Conservation (phyloP, 306 rosid genomes). For the Vicia faba region DNA sequence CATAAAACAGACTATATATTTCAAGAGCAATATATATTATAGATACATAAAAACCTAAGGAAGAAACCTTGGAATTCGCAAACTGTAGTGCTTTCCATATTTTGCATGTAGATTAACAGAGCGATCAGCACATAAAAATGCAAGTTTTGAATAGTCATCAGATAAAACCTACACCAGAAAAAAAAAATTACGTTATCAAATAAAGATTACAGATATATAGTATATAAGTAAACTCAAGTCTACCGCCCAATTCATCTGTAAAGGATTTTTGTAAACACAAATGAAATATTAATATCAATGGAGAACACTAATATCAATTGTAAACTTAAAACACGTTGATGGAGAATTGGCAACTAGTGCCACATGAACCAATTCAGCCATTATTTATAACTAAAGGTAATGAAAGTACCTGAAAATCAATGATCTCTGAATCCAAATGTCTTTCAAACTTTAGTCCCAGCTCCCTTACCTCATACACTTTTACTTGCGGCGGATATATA, state of each 20-base stretch:
- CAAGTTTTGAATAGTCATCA: slow-evolving; percentile 92
- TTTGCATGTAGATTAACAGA: slow-evolving; percentile 80
- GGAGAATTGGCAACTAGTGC: neutral
- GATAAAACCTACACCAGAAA: slow-evolving; percentile 57
- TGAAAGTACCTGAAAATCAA: slow-evolving; percentile 80
- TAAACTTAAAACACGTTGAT: neutral
- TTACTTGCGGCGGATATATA: slow-evolving; percentile 93
- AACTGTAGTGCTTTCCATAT: slow-evolving; percentile 82
- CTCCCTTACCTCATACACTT: slow-evolving; percentile 81
- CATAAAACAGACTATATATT: slow-evolving; percentile 16
- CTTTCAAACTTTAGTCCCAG: slow-evolving; percentile 86
- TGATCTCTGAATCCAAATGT: slow-evolving; percentile 88
- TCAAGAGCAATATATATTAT: slow-evolving; percentile 13
- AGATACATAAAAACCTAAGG: slow-evolving; percentile 30
- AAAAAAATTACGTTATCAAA: slow-evolving; percentile 24
- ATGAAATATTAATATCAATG: neutral
- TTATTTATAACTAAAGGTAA: neutral
- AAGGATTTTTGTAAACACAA: neutral
- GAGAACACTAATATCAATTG: too few relatives aligned
- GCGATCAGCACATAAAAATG: slow-evolving; percentile 92
- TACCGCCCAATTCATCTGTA: slow-evolving; percentile 3
- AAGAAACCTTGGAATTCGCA: slow-evolving; percentile 89
- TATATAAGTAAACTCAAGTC: slow-evolving; percentile 9
- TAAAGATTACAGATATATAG: too few relatives aligned
- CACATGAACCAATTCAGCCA: slow-evolving; percentile 6